These are phyloP conservation scores for Exophiala alcalophila DNA, from an alignment of 2,329 filamentous ascomycete genomes.

Conservation along the genomic window DNA sequence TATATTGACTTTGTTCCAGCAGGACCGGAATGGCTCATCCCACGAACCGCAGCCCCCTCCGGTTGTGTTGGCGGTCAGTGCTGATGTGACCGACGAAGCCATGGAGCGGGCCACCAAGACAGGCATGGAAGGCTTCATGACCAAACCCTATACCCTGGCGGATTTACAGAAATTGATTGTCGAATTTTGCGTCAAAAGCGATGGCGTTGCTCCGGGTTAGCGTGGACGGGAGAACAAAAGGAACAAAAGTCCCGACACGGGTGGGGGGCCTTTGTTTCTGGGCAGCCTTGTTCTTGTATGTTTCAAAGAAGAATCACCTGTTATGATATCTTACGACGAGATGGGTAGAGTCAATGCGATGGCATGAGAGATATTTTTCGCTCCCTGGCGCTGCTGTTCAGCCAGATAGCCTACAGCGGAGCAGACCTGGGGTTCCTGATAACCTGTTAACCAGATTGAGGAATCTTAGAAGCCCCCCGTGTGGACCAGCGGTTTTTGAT, in stretches of 20 bases:
- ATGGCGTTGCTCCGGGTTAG: slow-evolving; percentile 10
- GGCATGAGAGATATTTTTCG: slow-evolving; percentile 1
- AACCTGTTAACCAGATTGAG: no score
- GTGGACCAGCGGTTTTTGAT: no score
- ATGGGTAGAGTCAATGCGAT: slow-evolving; percentile 15
- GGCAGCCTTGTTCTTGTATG: slow-evolving; percentile 8
- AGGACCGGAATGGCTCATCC: slow-evolving; percentile 19
- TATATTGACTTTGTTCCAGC: slow-evolving; percentile 56
- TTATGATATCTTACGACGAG: slow-evolving; percentile 16
- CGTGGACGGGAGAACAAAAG: neutral
- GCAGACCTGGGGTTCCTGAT: no score
- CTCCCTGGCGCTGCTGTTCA: no score
- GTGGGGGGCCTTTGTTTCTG: neutral
- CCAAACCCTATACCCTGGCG: slow-evolving; percentile 63
- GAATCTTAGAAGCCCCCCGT: no score
- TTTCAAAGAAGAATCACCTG: slow-evolving; percentile 4
- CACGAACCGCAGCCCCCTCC: slow-evolving; percentile 31
- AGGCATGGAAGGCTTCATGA: slow-evolving; percentile 67
- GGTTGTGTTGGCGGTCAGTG: slow-evolving; percentile 61
- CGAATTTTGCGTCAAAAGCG: slow-evolving; percentile 41
- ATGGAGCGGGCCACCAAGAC: slow-evolving; percentile 58
- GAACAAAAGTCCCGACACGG: neutral
- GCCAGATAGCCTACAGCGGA: no score
- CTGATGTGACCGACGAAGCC: slow-evolving; percentile 64
- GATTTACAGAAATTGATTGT: slow-evolving; percentile 61